phyloP scores from a whole-genome alignment of 495 filamentous ascomycete genomes.

The Sphaerosporella brunnea region DNA sequence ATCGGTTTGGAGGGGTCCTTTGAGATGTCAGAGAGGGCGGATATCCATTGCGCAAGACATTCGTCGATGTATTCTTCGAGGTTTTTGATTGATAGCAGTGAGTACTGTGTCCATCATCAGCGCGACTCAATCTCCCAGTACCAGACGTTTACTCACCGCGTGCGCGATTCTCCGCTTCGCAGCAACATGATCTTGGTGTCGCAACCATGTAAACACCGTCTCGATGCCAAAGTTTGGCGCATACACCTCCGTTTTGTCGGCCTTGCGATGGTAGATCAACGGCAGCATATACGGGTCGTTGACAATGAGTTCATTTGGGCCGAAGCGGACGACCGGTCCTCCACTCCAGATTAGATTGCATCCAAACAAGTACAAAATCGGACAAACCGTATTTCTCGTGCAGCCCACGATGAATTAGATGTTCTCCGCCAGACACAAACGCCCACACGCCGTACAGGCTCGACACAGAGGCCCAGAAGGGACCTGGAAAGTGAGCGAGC shows the following conservation, averaged over 20 bases:
- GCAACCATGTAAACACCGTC: neutral
- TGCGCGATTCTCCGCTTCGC: neutral
- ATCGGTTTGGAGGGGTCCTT: too few species aligned
- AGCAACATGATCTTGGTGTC: neutral
- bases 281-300: conserved; percentile 13
- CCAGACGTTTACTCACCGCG: neutral
- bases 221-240: neutral
- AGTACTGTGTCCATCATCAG: too few species aligned
- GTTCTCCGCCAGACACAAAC: conserved; percentile 26
- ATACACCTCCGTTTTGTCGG: neutral
- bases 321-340: conserved; percentile 26
- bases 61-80: too few species aligned
- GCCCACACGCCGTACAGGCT: conserved; percentile 34
- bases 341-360: neutral
- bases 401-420: conserved; percentile 26
- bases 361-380: neutral
- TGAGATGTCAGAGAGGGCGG: too few species aligned
- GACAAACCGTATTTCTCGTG: conserved; percentile 35
- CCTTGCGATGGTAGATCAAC: neutral
- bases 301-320: conserved; percentile 21
- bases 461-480: conserved; percentile 33
- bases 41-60: too few species aligned
- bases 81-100: too few species aligned
- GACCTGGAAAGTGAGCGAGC: conserved; percentile 35
- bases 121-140: neutral